These are phyloP conservation scores for Pseudogymnoascus sp. DNA, from an alignment of 2,329 filamentous ascomycete genomes.

Conservation along the genomic window DNA sequence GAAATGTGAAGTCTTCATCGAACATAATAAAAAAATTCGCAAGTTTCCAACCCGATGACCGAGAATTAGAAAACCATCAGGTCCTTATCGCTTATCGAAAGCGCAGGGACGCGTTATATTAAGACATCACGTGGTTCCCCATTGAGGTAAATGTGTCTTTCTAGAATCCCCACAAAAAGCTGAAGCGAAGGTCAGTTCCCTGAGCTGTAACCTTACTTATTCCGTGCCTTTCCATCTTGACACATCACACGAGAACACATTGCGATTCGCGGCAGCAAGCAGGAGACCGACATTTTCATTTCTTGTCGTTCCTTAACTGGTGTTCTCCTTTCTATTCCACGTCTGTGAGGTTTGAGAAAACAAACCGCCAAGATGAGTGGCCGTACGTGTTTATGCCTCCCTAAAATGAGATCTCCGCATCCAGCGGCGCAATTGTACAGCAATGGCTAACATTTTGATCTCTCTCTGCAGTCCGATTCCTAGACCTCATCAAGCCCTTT, in stretches of 20 bases:
- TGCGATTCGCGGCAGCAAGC: slow-evolving; percentile 14
- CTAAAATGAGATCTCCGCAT: slow-evolving; percentile 13
- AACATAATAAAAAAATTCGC: slow-evolving; percentile 10
- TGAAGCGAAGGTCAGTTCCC: slow-evolving; percentile 10
- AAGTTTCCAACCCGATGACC: slow-evolving; percentile 16
- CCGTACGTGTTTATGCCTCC: slow-evolving; percentile 29
- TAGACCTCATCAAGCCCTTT: slow-evolving; percentile 99
- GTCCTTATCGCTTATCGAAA: slow-evolving; percentile 8
- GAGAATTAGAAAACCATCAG: background rate
- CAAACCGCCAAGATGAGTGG: slow-evolving; percentile 36
- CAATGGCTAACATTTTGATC: slow-evolving; percentile 22
- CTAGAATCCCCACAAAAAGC: slow-evolving; percentile 9
- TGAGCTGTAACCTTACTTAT: slow-evolving; percentile 9
- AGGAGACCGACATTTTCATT: slow-evolving; percentile 12
- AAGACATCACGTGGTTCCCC: slow-evolving; percentile 11
- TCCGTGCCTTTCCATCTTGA: slow-evolving; percentile 10
- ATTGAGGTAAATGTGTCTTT: slow-evolving; percentile 10
- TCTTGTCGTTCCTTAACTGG: slow-evolving; percentile 22
- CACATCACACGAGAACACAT: slow-evolving; percentile 12
- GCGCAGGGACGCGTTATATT: background rate
- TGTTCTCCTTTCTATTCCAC: slow-evolving; percentile 27
- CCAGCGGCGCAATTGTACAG: slow-evolving; percentile 11
- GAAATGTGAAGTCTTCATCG: background rate
- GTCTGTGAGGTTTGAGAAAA: slow-evolving; percentile 30
- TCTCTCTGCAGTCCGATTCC: slow-evolving; percentile 72